phyloP scores from a whole-genome alignment of 129 eudicot genomes.

The Artemisia tridentata region DNA sequence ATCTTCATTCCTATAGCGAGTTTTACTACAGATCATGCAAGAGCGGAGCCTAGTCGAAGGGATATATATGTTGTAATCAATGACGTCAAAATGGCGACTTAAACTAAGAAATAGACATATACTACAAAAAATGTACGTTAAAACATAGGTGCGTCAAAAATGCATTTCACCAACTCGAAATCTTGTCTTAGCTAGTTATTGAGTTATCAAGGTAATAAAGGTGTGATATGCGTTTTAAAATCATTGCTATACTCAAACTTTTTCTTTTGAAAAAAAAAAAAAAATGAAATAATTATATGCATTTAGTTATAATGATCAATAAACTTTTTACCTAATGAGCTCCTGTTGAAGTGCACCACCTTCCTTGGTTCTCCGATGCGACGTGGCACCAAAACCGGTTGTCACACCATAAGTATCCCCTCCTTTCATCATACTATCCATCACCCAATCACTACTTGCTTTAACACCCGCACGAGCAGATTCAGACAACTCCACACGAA shows the following conservation, averaged over 20 bases:
- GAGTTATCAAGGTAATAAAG: no score
- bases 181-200: neutral
- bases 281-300: neutral
- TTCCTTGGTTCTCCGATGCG: constrained; percentile 67
- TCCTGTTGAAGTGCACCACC: constrained; percentile 77
- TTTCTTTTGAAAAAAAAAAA: neutral
- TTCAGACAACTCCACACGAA: constrained; percentile 56
- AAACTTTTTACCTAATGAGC: constrained; percentile 54
- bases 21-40: neutral
- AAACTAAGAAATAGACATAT: neutral
- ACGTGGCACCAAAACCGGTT: constrained; percentile 76
- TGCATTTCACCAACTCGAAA: neutral
- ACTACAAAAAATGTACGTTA: neutral
- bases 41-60: neutral
- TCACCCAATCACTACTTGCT: constrained; percentile 81
- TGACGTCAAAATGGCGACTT: neutral
- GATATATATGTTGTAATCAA: neutral
- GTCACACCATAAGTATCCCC: constrained; percentile 77
- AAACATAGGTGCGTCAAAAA: neutral
- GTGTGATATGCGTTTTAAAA: neutral
- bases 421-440: constrained; percentile 64
- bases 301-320: neutral
- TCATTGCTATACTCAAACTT: neutral
- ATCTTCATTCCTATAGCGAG: neutral
- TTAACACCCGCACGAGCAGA: constrained; percentile 52